These are phyloP conservation scores for Trichophyton verrucosum DNA, from an alignment of 2,329 filamentous ascomycete genomes.

Conservation along the genomic window DNA sequence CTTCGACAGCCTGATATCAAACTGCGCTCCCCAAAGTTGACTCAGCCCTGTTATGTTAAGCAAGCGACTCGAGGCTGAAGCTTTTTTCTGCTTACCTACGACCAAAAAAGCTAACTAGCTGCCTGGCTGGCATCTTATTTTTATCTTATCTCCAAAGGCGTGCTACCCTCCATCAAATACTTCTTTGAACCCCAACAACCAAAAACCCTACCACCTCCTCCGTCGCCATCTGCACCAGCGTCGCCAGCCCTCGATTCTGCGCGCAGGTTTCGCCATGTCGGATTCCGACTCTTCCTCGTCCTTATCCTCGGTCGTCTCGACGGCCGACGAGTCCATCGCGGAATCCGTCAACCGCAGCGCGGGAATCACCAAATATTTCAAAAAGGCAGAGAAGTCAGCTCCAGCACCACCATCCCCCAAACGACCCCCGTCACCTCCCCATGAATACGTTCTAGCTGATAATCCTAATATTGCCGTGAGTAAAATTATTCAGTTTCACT, in stretches of 20 bases:
- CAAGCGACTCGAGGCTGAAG: not conserved
- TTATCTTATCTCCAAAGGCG: not conserved
- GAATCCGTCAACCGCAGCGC: constrained; percentile 30
- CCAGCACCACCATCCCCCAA: constrained; percentile 61
- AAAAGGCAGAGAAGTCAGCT: constrained; percentile 44
- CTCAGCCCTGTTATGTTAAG: not conserved
- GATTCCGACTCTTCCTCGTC: constrained; percentile 45
- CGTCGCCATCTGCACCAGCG: constrained; percentile 20
- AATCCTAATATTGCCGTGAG: constrained; percentile 85
- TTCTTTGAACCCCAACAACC: constrained; percentile 11
- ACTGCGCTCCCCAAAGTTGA: not conserved
- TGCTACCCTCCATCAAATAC: constrained; percentile 8
- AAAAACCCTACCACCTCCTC: constrained; percentile 16
- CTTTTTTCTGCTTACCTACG: not conserved
- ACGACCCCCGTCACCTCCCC: constrained; percentile 73
- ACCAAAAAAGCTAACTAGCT: not conserved
- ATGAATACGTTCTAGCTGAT: constrained; percentile 81
- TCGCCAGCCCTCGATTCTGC: constrained; percentile 10
- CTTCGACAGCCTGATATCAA: not conserved
- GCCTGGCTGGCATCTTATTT: not conserved
- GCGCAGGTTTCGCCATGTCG: constrained; percentile 25
- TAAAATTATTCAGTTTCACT: constrained; percentile 21
- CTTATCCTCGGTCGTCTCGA: constrained; percentile 47
- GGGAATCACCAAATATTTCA: constrained; percentile 39
- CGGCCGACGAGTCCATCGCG: constrained; percentile 43